These are phyloP conservation scores for Halophytophthora polymorphica DNA, from an alignment of 352 stramenopile species.

Conservation along the genomic window DNA sequence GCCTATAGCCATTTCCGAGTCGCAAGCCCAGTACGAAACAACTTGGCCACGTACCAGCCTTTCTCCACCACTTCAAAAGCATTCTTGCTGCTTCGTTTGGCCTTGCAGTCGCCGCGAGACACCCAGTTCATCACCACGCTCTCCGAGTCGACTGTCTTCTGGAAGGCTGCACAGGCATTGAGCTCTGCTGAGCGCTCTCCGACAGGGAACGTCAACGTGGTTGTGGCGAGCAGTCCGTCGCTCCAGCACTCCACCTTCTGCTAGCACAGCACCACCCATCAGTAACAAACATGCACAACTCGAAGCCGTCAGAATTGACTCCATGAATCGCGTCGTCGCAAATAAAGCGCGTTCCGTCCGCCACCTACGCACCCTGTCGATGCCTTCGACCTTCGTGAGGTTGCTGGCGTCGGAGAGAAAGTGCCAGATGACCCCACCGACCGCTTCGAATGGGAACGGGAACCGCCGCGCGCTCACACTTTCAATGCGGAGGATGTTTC, in stretches of 20 bases:
- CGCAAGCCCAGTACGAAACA: neutral
- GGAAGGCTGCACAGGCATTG: constrained; percentile 11
- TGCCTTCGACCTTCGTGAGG: constrained; percentile 15
- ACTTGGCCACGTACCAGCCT: constrained; percentile 40
- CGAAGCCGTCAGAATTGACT: neutral
- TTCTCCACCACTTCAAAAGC: constrained; percentile 37
- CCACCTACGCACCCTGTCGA: constrained; percentile 9
- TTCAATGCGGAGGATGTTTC: constrained; percentile 24
- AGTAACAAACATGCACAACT: too few species aligned
- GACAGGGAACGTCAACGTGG: constrained; percentile 18
- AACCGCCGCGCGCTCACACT: constrained; percentile 21
- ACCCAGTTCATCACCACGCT: constrained; percentile 22
- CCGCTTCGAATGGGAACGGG: constrained; percentile 29
- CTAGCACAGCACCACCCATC: neutral
- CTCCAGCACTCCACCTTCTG: constrained; percentile 19
- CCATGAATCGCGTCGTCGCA: neutral
- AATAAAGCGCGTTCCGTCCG: too few species aligned
- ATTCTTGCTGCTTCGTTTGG: constrained; percentile 21
- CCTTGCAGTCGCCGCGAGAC: constrained; percentile 32
- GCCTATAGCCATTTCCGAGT: neutral
- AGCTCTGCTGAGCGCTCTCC: constrained; percentile 8
- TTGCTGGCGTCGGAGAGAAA: constrained; percentile 24
- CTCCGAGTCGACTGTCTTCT: constrained; percentile 2
- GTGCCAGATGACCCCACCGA: constrained; percentile 28
- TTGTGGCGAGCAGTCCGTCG: constrained; percentile 27